Base-by-base conservation (phyloP, 148 eudicot species). In the Pharnaceum exiguum region DNA sequence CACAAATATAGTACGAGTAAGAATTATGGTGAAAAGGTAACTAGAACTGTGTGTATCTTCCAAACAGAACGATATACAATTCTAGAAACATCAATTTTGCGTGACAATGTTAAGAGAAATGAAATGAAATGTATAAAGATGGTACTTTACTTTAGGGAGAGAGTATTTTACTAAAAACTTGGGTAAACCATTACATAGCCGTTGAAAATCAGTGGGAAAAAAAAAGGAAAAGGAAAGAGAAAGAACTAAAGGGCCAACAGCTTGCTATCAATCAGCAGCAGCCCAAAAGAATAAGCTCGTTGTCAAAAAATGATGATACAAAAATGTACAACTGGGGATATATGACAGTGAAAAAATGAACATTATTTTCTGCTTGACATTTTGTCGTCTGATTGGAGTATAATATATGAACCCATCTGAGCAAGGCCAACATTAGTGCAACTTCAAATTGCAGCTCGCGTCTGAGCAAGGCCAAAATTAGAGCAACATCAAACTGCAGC, bases 221-320 rank as follows among this genome's bases (percentile, higher is more conserved):
- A 25, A 32, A 45, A 44, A 29, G 12, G 12, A 35, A 35, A 35
- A 35, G 12, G 12, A 35, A 35, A 35, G 12, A 35, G 12, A 35
- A 35, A 35, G 38, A 35, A 35, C 12, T 35, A 12, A 51, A 55
- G 11, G 53, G 46, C 17, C 63, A 26, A 39, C 29, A 27, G 59
- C 45, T 42, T 43, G 54, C 58, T 67, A 39, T 59, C 65, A 59
- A 49, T 49, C 54, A 59, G 58, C 23, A 58, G 51, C 60, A 27
- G 30, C 25, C 61, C 18, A 44, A 60, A 60, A 51, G 59, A 68
- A 68, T 68, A 24, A 60, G 54, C 67, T 68, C 32, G 48, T 40
- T 53, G 59, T 53, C 51, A 45, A 68, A 68, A 68, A 60, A 68
- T 60, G 66, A 52, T 46, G 48, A 62, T 67, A 67, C 71, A 68